phyloP scores from a whole-genome alignment of 1,284 basidiomycete species.

The Sanghuangporus baumii region DNA sequence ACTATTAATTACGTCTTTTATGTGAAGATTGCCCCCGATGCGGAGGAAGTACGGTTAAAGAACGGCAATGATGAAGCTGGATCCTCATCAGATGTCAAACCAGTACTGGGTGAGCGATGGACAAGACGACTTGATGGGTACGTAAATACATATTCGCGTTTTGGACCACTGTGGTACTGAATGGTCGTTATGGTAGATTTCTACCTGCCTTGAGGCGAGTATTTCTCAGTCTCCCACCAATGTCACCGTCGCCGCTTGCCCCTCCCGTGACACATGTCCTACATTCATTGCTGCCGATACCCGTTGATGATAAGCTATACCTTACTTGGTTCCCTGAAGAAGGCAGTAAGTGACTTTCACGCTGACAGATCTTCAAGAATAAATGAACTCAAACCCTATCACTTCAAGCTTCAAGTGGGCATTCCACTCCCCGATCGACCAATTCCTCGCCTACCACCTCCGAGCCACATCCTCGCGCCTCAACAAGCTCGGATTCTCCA shows the following conservation, averaged over 20 bases:
- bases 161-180: neutral
- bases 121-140: constrained; percentile 52
- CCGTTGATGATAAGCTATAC: constrained; percentile 50
- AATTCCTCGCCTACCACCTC: neutral
- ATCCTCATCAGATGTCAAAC: constrained; percentile 3
- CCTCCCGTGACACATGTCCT: constrained; percentile 69
- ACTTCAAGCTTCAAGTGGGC: neutral
- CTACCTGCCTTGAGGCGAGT: constrained; percentile 54
- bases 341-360: neutral
- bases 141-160: constrained; percentile 21
- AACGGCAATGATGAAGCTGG: neutral
- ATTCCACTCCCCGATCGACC: neutral
- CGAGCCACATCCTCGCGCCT: neutral
- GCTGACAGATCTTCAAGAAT: neutral
- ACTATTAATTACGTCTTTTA: constrained; percentile 28
- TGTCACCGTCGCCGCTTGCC: constrained; percentile 54
- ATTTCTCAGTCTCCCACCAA: constrained; percentile 55
- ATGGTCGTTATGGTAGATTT: constrained; percentile 33
- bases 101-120: constrained; percentile 27
- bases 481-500: neutral
- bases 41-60: constrained; percentile 8
- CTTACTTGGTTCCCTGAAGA: constrained; percentile 42
- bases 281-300: constrained; percentile 68
- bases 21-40: constrained; percentile 31
- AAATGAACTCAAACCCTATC: neutral